Evolutionary conservation across 257 asterid species (phyloP).

Genomic region (Solanum pennellii): DNA sequence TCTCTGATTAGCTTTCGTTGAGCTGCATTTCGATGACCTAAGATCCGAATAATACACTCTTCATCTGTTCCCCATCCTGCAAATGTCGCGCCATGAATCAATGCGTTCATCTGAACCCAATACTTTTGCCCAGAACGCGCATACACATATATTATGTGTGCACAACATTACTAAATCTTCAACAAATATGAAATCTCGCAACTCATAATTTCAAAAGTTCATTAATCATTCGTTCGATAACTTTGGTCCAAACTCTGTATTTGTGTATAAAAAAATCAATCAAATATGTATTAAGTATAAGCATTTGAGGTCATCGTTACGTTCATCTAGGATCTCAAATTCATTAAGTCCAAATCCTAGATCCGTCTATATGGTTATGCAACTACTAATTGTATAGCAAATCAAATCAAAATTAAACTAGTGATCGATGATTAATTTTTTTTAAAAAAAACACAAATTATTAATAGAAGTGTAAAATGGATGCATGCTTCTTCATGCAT

Average conservation of each 20-base stretch:
- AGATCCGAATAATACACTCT: slow-evolving; percentile 39
- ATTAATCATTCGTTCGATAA: not conserved
- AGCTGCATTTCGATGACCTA: slow-evolving; percentile 69
- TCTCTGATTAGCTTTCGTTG: slow-evolving; percentile 68
- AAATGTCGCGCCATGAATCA: not conserved
- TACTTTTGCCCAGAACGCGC: not conserved
- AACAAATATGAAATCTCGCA: not conserved
- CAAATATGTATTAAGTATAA: not conserved
- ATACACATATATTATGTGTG: not conserved
- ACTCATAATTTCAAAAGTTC: not conserved
- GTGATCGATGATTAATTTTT: not conserved
- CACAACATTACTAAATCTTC: not conserved
- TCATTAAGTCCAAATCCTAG: not conserved
- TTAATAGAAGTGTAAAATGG: not conserved
- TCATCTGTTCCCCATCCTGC: slow-evolving; percentile 85
- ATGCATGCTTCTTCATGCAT: not conserved
- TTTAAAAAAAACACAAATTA: not conserved
- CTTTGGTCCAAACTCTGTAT: not conserved
- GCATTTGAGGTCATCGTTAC: not conserved
- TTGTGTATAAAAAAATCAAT: not conserved
- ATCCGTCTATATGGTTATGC: not conserved
- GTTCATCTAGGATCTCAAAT: not conserved
- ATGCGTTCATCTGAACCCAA: not conserved
- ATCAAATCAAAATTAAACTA: not conserved
- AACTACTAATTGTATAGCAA: not conserved